These are phyloP conservation scores for Diaporthe aspalathi DNA, from an alignment of 2,329 filamentous ascomycete species.

Conservation along the genomic window DNA sequence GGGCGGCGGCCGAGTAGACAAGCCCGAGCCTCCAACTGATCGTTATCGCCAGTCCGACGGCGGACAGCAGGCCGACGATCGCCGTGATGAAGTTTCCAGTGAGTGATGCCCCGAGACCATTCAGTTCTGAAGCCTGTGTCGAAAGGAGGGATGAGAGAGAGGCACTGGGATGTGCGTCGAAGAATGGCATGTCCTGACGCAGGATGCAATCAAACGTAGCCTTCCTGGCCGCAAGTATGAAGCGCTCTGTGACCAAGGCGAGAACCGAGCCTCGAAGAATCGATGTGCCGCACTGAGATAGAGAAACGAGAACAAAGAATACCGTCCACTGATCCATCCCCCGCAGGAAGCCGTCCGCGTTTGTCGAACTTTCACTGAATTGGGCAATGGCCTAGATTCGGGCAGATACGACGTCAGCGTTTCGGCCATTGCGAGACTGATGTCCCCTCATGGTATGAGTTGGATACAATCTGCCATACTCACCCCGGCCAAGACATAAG, in stretches of 20 bases:
- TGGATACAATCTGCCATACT: no score
- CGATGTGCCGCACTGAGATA: no score
- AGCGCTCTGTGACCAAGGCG: neutral
- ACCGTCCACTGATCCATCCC: no score
- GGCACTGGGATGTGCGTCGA: neutral
- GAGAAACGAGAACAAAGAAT: no score
- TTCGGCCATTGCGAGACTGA: no score
- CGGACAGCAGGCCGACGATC: neutral
- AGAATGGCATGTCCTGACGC: neutral
- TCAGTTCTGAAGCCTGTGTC: neutral
- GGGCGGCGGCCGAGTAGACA: neutral
- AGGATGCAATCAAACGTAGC: neutral
- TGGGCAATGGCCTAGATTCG: no score
- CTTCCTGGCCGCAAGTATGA: neutral
- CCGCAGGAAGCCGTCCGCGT: no score
- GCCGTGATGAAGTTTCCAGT: neutral
- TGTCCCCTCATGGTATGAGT: no score
- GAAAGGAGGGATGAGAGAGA: neutral
- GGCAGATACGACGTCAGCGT: no score
- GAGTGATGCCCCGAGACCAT: neutral
- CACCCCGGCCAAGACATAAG: neutral
- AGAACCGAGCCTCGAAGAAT: neutral
- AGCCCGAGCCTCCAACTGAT: neutral
- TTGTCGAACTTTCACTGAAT: no score
- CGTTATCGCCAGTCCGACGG: neutral